Percentiles rank a stretch among this genome's conserved stretches.
phyloP scores from a whole-genome alignment of 2,329 filamentous ascomycete genomes.

The Alternaria arborescens region DNA sequence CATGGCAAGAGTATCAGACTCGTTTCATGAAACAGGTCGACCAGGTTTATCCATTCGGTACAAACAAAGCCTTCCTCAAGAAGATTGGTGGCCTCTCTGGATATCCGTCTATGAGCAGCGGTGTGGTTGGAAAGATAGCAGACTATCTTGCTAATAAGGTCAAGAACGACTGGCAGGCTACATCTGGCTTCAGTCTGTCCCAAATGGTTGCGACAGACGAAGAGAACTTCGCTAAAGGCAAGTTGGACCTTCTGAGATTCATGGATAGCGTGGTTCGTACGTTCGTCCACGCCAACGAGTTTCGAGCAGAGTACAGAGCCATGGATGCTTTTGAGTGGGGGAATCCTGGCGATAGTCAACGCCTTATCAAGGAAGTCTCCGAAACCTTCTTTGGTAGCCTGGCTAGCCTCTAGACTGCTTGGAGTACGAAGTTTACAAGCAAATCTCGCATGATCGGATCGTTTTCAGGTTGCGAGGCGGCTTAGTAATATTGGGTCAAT shows the following conservation, averaged over 20 bases:
- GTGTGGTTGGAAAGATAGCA: background rate
- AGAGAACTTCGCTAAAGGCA: no score
- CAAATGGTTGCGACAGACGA: no score
- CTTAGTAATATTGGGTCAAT: no score
- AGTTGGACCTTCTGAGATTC: background rate
- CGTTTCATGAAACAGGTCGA: background rate
- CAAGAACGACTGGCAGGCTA: no score
- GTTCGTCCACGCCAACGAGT: no score
- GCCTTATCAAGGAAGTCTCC: no score
- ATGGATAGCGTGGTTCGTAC: no score
- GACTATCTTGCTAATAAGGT: background rate
- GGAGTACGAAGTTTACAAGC: rapidly evolving
- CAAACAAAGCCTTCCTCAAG: background rate
- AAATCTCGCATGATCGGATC: no score
- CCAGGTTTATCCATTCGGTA: rapidly evolving
- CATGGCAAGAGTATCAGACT: background rate
- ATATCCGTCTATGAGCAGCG: background rate
- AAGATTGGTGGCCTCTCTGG: background rate
- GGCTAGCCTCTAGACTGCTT: background rate
- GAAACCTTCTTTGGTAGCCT: rapidly evolving
- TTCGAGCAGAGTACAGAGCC: no score
- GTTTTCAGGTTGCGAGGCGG: background rate
- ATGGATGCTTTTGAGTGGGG: no score
- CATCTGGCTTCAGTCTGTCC: no score
- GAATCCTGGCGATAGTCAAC: no score